Base-by-base conservation (phyloP, 78 protist genomes). In the Polysphondylium violaceum region DNA sequence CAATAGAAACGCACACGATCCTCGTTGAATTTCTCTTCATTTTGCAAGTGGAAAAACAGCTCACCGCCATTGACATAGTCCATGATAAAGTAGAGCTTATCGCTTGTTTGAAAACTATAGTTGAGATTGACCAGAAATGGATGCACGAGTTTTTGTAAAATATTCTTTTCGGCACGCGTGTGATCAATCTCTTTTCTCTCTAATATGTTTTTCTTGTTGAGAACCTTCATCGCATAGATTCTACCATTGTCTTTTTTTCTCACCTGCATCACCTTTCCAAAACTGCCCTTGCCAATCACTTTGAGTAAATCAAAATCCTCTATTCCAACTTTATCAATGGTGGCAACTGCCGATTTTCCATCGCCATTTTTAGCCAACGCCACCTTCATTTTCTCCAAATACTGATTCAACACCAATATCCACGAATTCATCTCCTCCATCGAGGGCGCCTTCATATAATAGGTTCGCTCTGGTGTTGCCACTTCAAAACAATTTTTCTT, bases 11-110 rank as follows among this genome's bases (percentile, higher is more conserved):
- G 41, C 0, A 64, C 95, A 25, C 99, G 85, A 17, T 9, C 71
- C 56, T 86, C 76, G 1, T 76, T 43, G 17, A 96, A 96, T 2
- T 76, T 43, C 29, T 86, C 75, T 23, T 95, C 97, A 5, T 86
- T 92, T 72, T 95, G 95, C 1, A 96, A 88, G 50, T 96, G 98
- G 95, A 53, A 93, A 85, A 95, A 96, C 60, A 96, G 40, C 47
- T 92, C 98, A 27, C 99, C 99, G 7, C 99, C 99, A 67, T 81
- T 94, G 78, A 95, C 79, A 67, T 74, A 97, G 47, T 95, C 98
- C 97, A 97, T 74, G 43, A 97, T 96, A 21, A 97, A 65, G 71
- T 94, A 97, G 9, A 97, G 97, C 38, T 55, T 74, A 51, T 83
- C 91, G 40, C 55, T 69, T 27, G 97, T 96, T 86, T 96, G 98